Evolutionary conservation across 2,329 filamentous ascomycete species (phyloP).

Genomic region (Bisporella sp.): DNA sequence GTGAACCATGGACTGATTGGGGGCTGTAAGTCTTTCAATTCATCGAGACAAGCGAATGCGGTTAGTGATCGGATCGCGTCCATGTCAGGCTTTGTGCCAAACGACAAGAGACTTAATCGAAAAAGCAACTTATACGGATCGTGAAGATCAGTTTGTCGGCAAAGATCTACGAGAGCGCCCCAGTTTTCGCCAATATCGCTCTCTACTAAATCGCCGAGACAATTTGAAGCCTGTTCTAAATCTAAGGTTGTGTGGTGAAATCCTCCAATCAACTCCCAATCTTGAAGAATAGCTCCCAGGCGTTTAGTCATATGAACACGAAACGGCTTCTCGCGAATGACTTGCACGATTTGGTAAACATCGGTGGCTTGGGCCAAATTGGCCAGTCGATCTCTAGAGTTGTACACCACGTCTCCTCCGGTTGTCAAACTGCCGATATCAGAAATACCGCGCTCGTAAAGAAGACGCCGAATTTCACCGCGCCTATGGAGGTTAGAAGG

Average conservation of each 20-base stretch:
- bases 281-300: slow-evolving; percentile 24
- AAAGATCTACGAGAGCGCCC: slow-evolving; percentile 36
- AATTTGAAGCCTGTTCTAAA: slow-evolving; percentile 18
- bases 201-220: slow-evolving; percentile 34
- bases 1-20: slow-evolving; percentile 30
- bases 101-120: slow-evolving; percentile 37
- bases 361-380: slow-evolving; percentile 2
- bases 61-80: slow-evolving; percentile 35
- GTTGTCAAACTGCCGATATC: neutral
- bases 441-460: slow-evolving; percentile 3
- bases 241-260: slow-evolving; percentile 17
- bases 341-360: slow-evolving; percentile 19
- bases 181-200: slow-evolving; percentile 33
- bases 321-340: slow-evolving; percentile 21
- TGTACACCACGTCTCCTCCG: slow-evolving; percentile 3
- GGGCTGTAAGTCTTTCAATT: slow-evolving; percentile 31
- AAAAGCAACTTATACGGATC: slow-evolving; percentile 37
- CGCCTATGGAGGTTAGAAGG: slow-evolving; percentile 8
- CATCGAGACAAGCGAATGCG: slow-evolving; percentile 35
- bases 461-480: slow-evolving; percentile 7
- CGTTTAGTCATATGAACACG: slow-evolving; percentile 18
- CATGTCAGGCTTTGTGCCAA: slow-evolving; percentile 31
- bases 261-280: slow-evolving; percentile 32
- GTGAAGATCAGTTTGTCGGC: slow-evolving; percentile 17
- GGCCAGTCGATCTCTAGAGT: slow-evolving; percentile 9